phyloP scores from a whole-genome alignment of 345 rosid genomes.

The Brassica incana region DNA sequence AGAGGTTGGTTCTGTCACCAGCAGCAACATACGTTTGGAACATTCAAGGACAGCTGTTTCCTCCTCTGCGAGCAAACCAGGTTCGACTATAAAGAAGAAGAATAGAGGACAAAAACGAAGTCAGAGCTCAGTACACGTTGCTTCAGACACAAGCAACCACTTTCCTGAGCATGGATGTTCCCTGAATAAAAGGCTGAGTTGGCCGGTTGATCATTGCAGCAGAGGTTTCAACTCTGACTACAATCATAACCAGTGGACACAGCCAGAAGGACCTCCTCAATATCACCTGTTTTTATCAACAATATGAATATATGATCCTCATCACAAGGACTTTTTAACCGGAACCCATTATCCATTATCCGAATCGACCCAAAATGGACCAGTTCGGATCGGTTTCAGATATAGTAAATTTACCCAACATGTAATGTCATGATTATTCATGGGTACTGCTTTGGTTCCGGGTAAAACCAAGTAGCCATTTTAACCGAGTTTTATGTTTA shows the following conservation, averaged over 20 bases:
- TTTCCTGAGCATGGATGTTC: background rate
- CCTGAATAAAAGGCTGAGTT: background rate
- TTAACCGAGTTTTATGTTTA: too few relatives aligned
- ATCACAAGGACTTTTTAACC: too few relatives aligned
- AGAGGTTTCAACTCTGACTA: background rate
- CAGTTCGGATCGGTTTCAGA: too few relatives aligned
- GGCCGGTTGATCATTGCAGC: background rate
- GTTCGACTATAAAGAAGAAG: background rate
- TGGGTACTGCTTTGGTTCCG: too few relatives aligned
- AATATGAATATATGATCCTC: background rate
- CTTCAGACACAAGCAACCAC: constrained; percentile 21
- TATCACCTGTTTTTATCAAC: background rate
- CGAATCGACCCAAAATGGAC: too few relatives aligned
- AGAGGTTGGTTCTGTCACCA: constrained; percentile 17
- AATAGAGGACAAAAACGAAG: constrained; percentile 18
- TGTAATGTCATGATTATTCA: too few relatives aligned
- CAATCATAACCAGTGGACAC: background rate
- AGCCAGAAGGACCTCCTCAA: background rate
- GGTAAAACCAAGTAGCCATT: too few relatives aligned
- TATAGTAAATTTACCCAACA: too few relatives aligned
- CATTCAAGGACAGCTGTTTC: background rate
- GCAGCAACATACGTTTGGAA: constrained; percentile 10
- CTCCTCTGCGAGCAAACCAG: background rate
- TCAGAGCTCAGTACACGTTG: background rate
- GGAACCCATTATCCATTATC: too few relatives aligned